Conservation (phyloP, 1,284 basidiomycete species). For the Trichosporon sp. region DNA sequence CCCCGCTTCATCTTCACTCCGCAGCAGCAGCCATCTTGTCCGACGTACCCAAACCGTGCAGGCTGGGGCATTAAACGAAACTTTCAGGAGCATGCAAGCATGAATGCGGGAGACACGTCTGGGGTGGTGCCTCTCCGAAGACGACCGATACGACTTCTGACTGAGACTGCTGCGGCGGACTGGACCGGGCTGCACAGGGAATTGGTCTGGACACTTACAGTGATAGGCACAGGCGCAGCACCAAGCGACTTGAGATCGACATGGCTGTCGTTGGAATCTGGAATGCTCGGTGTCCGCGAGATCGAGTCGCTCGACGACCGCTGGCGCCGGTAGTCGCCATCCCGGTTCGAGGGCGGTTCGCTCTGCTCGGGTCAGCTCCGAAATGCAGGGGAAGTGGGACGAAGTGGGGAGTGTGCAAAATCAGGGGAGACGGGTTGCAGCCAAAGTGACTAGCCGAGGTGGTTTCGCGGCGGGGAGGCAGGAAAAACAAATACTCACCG, state of each 20-base stretch:
- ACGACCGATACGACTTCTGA: neutral
- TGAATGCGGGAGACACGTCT: neutral
- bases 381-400: neutral
- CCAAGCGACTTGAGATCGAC: slow-evolving; percentile 15
- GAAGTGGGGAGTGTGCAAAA: neutral
- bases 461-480: neutral
- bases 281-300: slow-evolving; percentile 17
- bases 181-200: neutral
- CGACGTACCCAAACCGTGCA: neutral
- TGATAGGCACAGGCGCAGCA: slow-evolving; percentile 15
- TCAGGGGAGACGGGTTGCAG: neutral
- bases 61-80: neutral
- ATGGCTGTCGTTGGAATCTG: slow-evolving; percentile 10
- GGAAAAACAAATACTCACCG: slow-evolving; percentile 10
- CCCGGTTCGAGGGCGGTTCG: slow-evolving; percentile 13
- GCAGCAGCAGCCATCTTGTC: neutral
- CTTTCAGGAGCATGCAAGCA: neutral
- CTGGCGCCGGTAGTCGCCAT: slow-evolving; percentile 8
- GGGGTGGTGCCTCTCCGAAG: neutral
- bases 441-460: neutral
- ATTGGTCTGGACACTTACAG: slow-evolving; percentile 15
- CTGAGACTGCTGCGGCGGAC: neutral
- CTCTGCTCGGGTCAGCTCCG: slow-evolving; percentile 10
- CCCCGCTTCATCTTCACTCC: slow-evolving; percentile 2
- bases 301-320: slow-evolving; percentile 13